phyloP scores from a whole-genome alignment of 176 grass and related monocot species.

The Paspalum notatum region DNA sequence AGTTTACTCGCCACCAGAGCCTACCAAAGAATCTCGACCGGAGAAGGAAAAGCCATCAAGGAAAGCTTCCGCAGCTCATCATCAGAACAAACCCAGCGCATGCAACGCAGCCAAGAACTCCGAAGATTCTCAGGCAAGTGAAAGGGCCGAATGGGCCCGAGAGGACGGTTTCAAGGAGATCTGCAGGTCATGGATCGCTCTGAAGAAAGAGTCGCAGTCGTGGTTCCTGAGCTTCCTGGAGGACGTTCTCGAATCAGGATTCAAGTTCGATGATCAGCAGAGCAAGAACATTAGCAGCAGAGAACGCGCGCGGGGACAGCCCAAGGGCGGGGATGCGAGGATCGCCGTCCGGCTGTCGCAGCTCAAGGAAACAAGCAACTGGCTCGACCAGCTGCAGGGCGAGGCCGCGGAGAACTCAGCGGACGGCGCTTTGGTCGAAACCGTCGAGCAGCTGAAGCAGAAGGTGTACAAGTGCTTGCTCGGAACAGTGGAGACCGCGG shows the following conservation, averaged over 20 bases:
- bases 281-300: slow-evolving; percentile 41
- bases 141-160: slow-evolving; percentile 79
- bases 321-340: slow-evolving; percentile 65
- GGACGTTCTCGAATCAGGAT: slow-evolving; percentile 62
- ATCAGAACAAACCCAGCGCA: slow-evolving; percentile 43
- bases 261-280: slow-evolving; percentile 52
- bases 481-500: slow-evolving; percentile 83
- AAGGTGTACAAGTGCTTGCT: slow-evolving; percentile 88
- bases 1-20: slow-evolving; percentile 39
- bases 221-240: slow-evolving; percentile 97
- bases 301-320: slow-evolving; percentile 50
- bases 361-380: slow-evolving; percentile 86
- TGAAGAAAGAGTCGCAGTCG: slow-evolving; percentile 62
- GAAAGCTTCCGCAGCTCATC: slow-evolving; percentile 48
- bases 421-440: slow-evolving; percentile 56
- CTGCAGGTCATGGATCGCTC: slow-evolving; percentile 63
- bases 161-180: slow-evolving; percentile 95
- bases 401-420: slow-evolving; percentile 43
- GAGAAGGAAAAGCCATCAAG: slow-evolving; percentile 69
- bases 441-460: slow-evolving; percentile 83
- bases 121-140: slow-evolving; percentile 51
- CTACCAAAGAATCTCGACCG: slow-evolving; percentile 45
- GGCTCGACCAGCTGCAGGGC: slow-evolving; percentile 75
- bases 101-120: slow-evolving; percentile 48
- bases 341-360: slow-evolving; percentile 84